Base-by-base conservation (phyloP, 345 rosid species). In the Melaleuca alternifolia region DNA sequence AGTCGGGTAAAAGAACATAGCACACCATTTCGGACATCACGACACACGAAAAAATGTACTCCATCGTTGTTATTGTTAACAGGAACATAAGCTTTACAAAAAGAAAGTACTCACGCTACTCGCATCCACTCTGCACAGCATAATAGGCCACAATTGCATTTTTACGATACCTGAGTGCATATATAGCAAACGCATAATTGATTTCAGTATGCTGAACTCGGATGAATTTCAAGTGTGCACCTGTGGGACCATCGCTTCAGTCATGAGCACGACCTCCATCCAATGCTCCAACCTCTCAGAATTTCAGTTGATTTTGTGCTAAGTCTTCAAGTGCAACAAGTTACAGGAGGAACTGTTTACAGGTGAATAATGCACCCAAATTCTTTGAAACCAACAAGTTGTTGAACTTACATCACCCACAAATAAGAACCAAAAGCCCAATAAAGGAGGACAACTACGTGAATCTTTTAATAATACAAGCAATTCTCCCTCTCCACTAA, bases 311-410 rank as follows among this genome's bases (percentile, higher is more conserved):
- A 20, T 20, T 16, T 20, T 33, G 59, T 8, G 24, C 79, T 71
- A 33, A 21, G 18, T 18, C 79, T 33, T 16, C 4, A 0, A 71
- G 37, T 6, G 0, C 4, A 6, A 71, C 33, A 71, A 33, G 4
- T 9, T 71, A 33, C 79, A 71, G 24, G 44, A 71, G 37, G 48
- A 71, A 71, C 79, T 33, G 79, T 71, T 33, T 33, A 71, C 79
- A 71, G 79, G 79, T 33, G 46, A 71, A 62, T 54, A 54, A 13
- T 3, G 3, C 18, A 59, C 71, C 71, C 1, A 1, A n/a, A 83
- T 20, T 41, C 59, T 51, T 23, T 10, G 5, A 30, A 88, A 91
- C 48, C 98, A 95, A 93, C 93, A 91, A 94, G 94, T 83, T 87
- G 95, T 93, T 94, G 95, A 89, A 90, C 85, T 82, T 89, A 48